These are phyloP conservation scores for Zoysia matrella DNA, from an alignment of 202 grass and related monocot genomes.

Conservation along the genomic window DNA sequence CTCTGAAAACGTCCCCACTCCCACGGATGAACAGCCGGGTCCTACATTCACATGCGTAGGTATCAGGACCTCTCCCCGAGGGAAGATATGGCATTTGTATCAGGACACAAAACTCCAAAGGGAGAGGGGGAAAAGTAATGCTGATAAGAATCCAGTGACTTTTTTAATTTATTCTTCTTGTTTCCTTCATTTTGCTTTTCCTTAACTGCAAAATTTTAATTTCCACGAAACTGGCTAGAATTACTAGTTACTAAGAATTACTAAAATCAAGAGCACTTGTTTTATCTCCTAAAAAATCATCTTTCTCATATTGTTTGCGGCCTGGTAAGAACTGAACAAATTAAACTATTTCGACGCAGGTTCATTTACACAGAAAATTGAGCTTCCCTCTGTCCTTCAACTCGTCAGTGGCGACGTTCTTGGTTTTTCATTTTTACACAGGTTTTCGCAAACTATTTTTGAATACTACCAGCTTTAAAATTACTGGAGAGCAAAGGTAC, in stretches of 20 bases:
- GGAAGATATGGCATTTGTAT: conserved; percentile 6
- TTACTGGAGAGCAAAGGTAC: background rate
- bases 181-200: background rate
- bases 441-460: conserved; percentile 11
- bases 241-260: background rate
- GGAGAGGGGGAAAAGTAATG: background rate
- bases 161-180: background rate
- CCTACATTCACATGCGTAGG: conserved; percentile 55
- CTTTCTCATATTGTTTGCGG: background rate
- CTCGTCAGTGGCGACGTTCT: background rate
- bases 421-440: background rate
- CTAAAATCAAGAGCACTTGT: background rate
- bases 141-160: background rate
- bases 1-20: conserved; percentile 93
- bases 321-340: background rate
- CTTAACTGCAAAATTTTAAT: background rate
- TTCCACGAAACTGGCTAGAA: background rate
- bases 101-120: conserved; percentile 16
- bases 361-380: conserved; percentile 30
- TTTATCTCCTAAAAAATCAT: background rate
- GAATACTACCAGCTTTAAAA: background rate
- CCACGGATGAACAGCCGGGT: conserved; percentile 91
- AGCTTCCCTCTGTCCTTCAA: background rate
- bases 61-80: background rate
- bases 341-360: conserved; percentile 3